A percentile compares a stretch with the other conserved stretches of the same genome.
phyloP scores from a whole-genome alignment of 2,329 filamentous ascomycete genomes.

The Chaetomium sp. region DNA sequence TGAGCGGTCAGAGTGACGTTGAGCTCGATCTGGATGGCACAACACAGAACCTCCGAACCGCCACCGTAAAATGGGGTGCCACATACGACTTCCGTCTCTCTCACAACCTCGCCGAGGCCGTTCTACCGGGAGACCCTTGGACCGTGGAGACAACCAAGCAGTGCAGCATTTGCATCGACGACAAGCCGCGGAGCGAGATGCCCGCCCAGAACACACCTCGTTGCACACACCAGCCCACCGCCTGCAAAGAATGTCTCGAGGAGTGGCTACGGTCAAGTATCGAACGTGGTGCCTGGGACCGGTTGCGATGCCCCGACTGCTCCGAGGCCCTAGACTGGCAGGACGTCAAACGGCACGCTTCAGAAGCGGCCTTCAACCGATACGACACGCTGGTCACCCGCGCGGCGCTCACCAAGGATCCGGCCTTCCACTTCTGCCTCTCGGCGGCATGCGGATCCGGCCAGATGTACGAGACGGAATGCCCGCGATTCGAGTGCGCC shows the following conservation, averaged over 20 bases:
- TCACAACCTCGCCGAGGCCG: slow-evolving; percentile 35
- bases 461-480: slow-evolving; percentile 39
- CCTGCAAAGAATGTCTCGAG: slow-evolving; percentile 41
- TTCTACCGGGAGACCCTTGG: slow-evolving; percentile 38
- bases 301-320: slow-evolving; percentile 43
- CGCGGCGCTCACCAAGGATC: slow-evolving; percentile 37
- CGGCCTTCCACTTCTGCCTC: slow-evolving; percentile 45
- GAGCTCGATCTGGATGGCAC: slow-evolving; percentile 22
- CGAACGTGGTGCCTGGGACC: slow-evolving; percentile 39
- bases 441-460: slow-evolving; percentile 43
- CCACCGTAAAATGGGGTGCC: slow-evolving; percentile 34
- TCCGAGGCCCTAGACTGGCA: slow-evolving; percentile 37
- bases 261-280: slow-evolving; percentile 42
- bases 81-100: slow-evolving; percentile 40
- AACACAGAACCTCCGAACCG: slow-evolving; percentile 13
- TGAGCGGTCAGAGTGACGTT: not conserved
- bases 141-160: slow-evolving; percentile 31
- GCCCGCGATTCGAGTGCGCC: slow-evolving; percentile 40
- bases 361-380: slow-evolving; percentile 37
- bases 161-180: slow-evolving; percentile 42
- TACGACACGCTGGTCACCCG: slow-evolving; percentile 44
- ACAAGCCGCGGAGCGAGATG: slow-evolving; percentile 41
- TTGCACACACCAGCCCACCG: slow-evolving; percentile 37
- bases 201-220: slow-evolving; percentile 37
- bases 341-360: slow-evolving; percentile 39